Evolutionary conservation across 2,329 filamentous ascomycete genomes (phyloP), one percentile per base, ranked within the genome.

Genomic region (Monosporascus sp.): DNA sequence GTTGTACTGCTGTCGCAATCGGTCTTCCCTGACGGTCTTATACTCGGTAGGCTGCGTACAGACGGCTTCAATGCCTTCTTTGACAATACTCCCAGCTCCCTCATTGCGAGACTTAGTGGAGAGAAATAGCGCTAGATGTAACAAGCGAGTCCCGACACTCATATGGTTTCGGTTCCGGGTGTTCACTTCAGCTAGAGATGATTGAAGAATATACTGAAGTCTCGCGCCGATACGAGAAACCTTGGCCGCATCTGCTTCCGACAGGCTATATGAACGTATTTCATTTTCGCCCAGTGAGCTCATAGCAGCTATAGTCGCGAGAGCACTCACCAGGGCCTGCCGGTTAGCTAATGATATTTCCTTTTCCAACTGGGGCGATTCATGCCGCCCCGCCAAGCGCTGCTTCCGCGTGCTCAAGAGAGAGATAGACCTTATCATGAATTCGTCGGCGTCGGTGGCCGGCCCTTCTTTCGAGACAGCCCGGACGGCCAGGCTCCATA

Each of bases 401-500:
- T 51, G 61, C 48, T 59, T 65, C 31, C 59, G 59, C 20, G 51
- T 55, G 22, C 58, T 70, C 20, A 73, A 59, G 11, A 71, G 48
- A n/a, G 64, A 61, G 36, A 78, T 60, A 7, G 68, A 63, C 7
- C 60, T 59, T 11, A 64, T 60, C 38, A 74, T 57, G 49, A 79
- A 77, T 5, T 60, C 59, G 6, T 71, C 52, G 2, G 69, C 68
- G 26, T 74, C 71, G 19, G 66, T 53, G 51, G 68, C 69, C 3
- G 59, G 59, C 5, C 54, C 55, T 7, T 61, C 62, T 8, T 64
- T 59, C 1, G 72, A 71, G 17, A 79, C 53, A 7, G 56, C 57
- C 20, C 69, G 69, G 20, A 74, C 63, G 3, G 72, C 65, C 9
- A 63, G 58, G 3, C 66, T 66, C 77, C 77, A 80, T 27, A 77